Evolutionary conservation across 306 rosid species (phyloP).

Genomic region (Quercus berberidifolia): DNA sequence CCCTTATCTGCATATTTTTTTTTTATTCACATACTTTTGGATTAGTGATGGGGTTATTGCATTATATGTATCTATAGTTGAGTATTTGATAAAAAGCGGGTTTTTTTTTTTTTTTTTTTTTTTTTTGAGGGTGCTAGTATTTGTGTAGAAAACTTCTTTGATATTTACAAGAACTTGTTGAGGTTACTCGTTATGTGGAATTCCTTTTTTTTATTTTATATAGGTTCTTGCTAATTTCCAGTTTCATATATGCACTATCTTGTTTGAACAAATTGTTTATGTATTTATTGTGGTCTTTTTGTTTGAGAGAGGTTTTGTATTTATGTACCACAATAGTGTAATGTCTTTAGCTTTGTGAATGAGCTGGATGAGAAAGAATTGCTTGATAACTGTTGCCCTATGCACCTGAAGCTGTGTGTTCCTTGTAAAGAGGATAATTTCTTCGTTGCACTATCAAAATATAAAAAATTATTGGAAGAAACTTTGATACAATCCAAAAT

Average conservation of each 20-base stretch:
- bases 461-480: slow-evolving; percentile 75
- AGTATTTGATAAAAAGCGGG: neutral
- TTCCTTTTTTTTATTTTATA: neutral
- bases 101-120: too few species aligned
- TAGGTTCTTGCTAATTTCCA: too few species aligned
- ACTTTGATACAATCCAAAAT: slow-evolving; percentile 50
- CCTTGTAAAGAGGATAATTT: slow-evolving; percentile 85
- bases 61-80: too few species aligned
- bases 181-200: neutral
- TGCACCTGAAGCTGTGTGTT: slow-evolving; percentile 86
- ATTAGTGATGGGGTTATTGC: neutral
- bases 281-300: neutral
- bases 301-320: slow-evolving; percentile 3
- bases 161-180: neutral
- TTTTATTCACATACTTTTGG: slow-evolving; percentile 8
- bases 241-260: too few species aligned
- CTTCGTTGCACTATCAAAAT: slow-evolving; percentile 85
- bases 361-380: slow-evolving; percentile 59
- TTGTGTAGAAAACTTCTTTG: neutral
- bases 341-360: slow-evolving; percentile 9
- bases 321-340: slow-evolving; percentile 3
- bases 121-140: neutral
- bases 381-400: slow-evolving; percentile 59
- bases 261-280: too few species aligned
- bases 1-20: neutral